Base-by-base conservation (phyloP, 2,329 filamentous ascomycete species). In the Colletotrichum tropicicola region DNA sequence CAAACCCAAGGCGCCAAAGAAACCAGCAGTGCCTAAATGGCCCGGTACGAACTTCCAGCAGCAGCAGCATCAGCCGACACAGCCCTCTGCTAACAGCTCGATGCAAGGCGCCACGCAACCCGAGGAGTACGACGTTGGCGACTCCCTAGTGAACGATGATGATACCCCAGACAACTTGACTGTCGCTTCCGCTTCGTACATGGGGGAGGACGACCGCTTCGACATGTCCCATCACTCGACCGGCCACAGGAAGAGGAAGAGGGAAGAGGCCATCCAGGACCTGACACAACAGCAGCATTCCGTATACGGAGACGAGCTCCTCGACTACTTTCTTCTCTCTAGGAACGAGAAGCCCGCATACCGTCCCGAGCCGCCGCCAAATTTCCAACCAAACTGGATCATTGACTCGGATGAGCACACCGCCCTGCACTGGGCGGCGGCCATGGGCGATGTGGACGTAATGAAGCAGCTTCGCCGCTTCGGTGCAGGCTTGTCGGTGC, bases 401-500 rank as follows among this genome's bases (percentile, higher is more conserved):
- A 98, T 99, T 68, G 96, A 99, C 75, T 92, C 94, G 44, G 94
- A 97, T 72, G 91, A 91, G 9, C 94, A 98, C 73, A 97, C 94
- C 3, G 94, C 95, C 6, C 86, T 99, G 69, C 96, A 99, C 75
- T 99, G 96, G 96, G 96, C 94, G 17, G 94, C 93, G 56, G 93
- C 96, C 23, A 99, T 99, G 95, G 96, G 96, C 63, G 96, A 98
- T 70, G 84, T 98, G 28, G 92, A 95, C 51, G 92, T 98, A 15
- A 93, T 98, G 67, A 93, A 91, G 76, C 92, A 97, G 76, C 83
- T 99, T 17, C 91, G 96, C 71, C 86, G 89, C 41, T 93, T 94
- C 66, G 91, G 92, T 43, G 94, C 95, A 10, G 89, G 89, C 66
- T 83, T 93, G 15, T 87, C 89, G 28, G 89, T 90, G 3, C 85